Base-by-base conservation (phyloP, 495 filamentous ascomycete genomes). In the Xylaria curta region DNA sequence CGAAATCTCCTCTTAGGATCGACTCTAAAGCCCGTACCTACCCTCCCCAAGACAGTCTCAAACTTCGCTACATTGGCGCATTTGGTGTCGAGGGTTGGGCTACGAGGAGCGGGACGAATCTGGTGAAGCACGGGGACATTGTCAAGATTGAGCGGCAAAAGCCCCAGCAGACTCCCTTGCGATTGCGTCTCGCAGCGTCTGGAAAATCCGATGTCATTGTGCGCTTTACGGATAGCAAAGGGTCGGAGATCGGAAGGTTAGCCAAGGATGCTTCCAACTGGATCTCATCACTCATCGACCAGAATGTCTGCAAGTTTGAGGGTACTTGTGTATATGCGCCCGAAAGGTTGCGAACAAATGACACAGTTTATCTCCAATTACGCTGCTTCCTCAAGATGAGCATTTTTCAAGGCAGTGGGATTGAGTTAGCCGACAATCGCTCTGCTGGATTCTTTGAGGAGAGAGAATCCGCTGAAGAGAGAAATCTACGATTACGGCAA, bases 21-120 rank as follows among this genome's bases (percentile, higher is more conserved):
- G 24, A 70, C 24, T 44, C 64, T n/a, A 61, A 33, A 62, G 36
- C 59, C 6, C 72, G 17, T 21, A 54, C 62, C 12, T 38, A 44
- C 58, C 54, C 72, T 53, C 73, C 31, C 36, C 72, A 69, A 73
- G 72, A 40, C n/a, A 88, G 89, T 81, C 91, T 93, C 0, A 74
- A 85, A 3, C 85, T 83, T 67, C 86, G 97, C 76, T 99, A 97
- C 77, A 85, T 98, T 60, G 96, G 96, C 36, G 92, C 93, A 0
- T 97, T 98, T 82, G 96, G 97, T 19, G 95, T 93, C 7, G 93
- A 89, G 40, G 95, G 90, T 9, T 99, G 96, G 96, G 88, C 93
- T 51, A 98, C 96, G n/a, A 88, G 89, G 74, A 97, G 93, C 76
- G 96, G 96, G 3, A 82, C 77, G 3, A 87, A 85, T 36, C 79